A percentile compares a stretch with the other conserved stretches of the same genome.
Conservation (phyloP, 495 filamentous ascomycete genomes). For the Penicillium roqueforti region DNA sequence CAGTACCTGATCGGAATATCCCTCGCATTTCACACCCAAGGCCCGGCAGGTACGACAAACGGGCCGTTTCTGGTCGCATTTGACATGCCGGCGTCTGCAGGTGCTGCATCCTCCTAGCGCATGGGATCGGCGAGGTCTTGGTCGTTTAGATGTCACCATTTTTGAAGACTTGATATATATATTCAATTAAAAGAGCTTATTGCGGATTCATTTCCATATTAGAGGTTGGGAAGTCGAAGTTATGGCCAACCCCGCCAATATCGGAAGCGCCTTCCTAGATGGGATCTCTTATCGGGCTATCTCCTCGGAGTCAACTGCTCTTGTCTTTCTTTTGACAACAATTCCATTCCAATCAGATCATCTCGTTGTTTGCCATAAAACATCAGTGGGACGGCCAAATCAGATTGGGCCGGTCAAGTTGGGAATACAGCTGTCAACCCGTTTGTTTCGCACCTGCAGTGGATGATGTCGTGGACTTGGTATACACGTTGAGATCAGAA, state of each 20-base stretch:
- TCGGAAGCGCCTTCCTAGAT: conserved; percentile 2
- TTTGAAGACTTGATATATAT: neutral
- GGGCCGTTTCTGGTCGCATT: conserved; percentile 39
- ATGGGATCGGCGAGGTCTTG: conserved; percentile 30
- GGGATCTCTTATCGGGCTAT: conserved; percentile 5
- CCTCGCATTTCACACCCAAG: conserved; percentile 29
- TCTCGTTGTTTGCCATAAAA: conserved; percentile 71
- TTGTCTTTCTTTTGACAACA: neutral
- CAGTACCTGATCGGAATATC: conserved; percentile 28
- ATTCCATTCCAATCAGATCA: conserved; percentile 28
- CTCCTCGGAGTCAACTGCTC: conserved; percentile 43
- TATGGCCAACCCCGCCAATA: neutral
- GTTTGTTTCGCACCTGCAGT: too few relatives aligned
- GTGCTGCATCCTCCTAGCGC: conserved; percentile 35
- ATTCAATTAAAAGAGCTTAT: neutral
- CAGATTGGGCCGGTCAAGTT: conserved; percentile 14
- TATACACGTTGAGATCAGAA: too few relatives aligned
- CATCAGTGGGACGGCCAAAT: conserved; percentile 46
- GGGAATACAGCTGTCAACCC: conserved; percentile 51
- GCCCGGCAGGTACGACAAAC: conserved; percentile 29
- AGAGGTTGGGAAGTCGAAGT: neutral
- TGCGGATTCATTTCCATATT: neutral
- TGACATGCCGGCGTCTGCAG: conserved; percentile 36
- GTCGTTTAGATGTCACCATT: conserved; percentile 21
- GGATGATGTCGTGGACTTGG: too few relatives aligned